phyloP scores from a whole-genome alignment of 1,139 yeast species.

The Pichia sp. region DNA sequence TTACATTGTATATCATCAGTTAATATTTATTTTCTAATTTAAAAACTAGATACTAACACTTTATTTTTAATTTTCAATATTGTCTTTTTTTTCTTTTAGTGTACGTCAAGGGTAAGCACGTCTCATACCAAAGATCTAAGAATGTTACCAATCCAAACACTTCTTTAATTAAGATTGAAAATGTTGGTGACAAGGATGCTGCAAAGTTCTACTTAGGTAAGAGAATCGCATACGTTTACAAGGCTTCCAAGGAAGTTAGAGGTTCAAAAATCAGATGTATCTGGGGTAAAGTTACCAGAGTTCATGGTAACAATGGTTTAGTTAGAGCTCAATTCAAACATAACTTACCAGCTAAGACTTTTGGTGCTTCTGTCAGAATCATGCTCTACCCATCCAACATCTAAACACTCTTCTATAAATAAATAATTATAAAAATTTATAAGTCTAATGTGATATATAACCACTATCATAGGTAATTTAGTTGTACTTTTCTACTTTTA shows the following conservation, averaged over 20 bases:
- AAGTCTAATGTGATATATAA: conserved; percentile 17
- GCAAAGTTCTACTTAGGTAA: conserved; percentile 99
- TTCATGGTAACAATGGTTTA: conserved; percentile 98
- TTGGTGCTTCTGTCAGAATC: conserved; percentile 99
- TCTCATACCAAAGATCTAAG: conserved; percentile 99
- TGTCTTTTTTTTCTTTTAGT: conserved; percentile 39
- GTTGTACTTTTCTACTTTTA: conserved; percentile 3
- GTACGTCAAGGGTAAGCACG: conserved; percentile 99
- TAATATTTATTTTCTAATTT: too few species aligned
- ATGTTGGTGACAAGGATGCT: conserved; percentile 84
- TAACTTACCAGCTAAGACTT: conserved; percentile 99
- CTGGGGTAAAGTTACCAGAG: conserved; percentile 98
- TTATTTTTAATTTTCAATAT: neutral
- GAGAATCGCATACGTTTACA: conserved; percentile 99
- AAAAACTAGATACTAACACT: conserved; percentile 21
- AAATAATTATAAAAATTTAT: conserved; percentile 15
- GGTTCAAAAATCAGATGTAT: conserved; percentile 99
- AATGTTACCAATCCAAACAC: conserved; percentile 97
- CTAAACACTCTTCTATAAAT: conserved; percentile 41
- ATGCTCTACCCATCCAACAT: conserved; percentile 99
- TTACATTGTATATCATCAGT: too few species aligned
- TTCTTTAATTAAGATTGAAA: conserved; percentile 94
- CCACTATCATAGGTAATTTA: conserved; percentile 9
- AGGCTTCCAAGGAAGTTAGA: conserved; percentile 95
- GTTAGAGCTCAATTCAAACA: conserved; percentile 99